Conservation (phyloP, 176 grass and related monocot species). For the Typha latifolia region DNA sequence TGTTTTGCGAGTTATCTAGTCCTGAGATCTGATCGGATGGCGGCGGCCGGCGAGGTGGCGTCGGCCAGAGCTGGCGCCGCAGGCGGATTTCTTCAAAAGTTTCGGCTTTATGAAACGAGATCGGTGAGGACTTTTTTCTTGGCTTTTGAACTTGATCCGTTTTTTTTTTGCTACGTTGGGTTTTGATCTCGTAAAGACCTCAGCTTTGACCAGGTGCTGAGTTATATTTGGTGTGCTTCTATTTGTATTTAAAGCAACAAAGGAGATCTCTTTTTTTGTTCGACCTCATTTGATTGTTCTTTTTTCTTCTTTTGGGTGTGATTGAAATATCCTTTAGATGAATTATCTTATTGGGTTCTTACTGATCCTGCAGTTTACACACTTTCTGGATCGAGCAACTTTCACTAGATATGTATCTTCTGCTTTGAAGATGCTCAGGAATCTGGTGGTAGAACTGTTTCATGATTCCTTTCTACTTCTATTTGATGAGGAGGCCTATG, state of each 20-base stretch:
- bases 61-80: neutral
- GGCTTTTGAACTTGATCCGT: neutral
- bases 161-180: neutral
- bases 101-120: constrained; percentile 87
- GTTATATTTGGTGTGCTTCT: neutral
- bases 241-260: neutral
- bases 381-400: neutral
- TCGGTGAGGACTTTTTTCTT: constrained; percentile 44
- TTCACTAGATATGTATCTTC: neutral
- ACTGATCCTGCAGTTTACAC: no score
- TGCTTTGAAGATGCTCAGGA: neutral
- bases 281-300: no score
- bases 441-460: neutral
- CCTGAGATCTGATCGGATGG: constrained; percentile 23
- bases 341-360: no score
- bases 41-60: neutral
- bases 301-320: no score
- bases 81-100: constrained; percentile 71
- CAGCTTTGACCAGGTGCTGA: neutral
- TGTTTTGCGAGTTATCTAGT: constrained; percentile 1
- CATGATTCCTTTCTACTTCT: neutral
- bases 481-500: no score
- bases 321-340: no score
- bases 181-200: neutral
- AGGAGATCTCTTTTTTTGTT: neutral